Evolutionary conservation across 371 early-diverging fungal genomes (phyloP), one percentile per base, ranked within the genome.

Genomic region (Circinella minor): DNA sequence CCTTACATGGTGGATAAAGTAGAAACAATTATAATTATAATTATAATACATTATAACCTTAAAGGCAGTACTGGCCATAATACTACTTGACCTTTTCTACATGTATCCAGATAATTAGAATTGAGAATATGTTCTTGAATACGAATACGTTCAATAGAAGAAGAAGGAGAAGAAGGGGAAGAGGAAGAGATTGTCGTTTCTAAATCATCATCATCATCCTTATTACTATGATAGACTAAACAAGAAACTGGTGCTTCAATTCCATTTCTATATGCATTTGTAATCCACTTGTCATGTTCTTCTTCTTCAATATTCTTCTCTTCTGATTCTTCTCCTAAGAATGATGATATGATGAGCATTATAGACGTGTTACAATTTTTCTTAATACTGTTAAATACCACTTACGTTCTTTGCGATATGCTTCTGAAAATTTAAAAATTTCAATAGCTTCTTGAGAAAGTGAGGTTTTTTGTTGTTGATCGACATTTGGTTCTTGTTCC

Each of bases 1-100:
- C 99, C 46, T 80, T 99, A 62, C 98, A 98, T 72, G 99, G 61
- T 62, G 67, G 67, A 63, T 70, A 73, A 57, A 34, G 27, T 17
- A 15, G 1, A 34, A 10, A 10, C 27, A 55, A 4, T 8, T 14
- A 51, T 13, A 17, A 51, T 51, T 13, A 15, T 51, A 51, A 14
- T 13, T 60, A 20, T 60, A 34, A 34, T 39, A 63, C n/a, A 11
- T 55, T 71, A 78, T 55, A 77, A 47, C 37, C 71, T 67, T 20
- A 81, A 70, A 13, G 81, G 81, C 61, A 81, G 47, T 6, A 81
- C 72, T 54, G 81, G 81, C 81, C 81, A 81, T n/a, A 81, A 61
- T 17, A 74, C 65, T 17, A 72, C 68, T 55, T 76, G 68, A 49
- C 61, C 20, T 61, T 76, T 55, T 34, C 37, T 34, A 48, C 81